phyloP scores from a whole-genome alignment of 805 yeast species.

The Debaryomyces castellii region DNA sequence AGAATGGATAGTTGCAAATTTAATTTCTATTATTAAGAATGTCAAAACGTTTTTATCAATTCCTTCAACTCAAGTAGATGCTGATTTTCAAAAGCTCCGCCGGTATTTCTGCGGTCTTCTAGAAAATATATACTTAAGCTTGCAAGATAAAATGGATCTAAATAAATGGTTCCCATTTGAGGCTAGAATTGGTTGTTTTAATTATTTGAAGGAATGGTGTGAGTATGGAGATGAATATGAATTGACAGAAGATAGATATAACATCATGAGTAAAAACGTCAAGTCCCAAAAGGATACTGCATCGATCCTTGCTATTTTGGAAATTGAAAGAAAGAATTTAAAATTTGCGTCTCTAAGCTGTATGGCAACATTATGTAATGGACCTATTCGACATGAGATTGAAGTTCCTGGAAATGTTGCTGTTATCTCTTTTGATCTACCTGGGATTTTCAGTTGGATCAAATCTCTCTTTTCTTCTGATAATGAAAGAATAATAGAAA shows the following conservation, averaged over 20 bases:
- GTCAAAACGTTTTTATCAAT: conserved; percentile 59
- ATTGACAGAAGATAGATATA: conserved; percentile 66
- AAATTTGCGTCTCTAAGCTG: conserved; percentile 75
- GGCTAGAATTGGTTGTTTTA: conserved; percentile 79
- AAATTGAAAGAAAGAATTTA: conserved; percentile 69
- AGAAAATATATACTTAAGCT: conserved; percentile 67
- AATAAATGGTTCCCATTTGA: conserved; percentile 77
- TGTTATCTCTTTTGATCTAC: conserved; percentile 67
- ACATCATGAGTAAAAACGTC: conserved; percentile 48
- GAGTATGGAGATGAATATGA: conserved; percentile 72
- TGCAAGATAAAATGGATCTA: conserved; percentile 38
- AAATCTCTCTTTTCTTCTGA: conserved; percentile 63
- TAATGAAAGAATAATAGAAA: conserved; percentile 53
- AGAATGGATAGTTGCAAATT: conserved; percentile 63
- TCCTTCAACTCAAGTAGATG: conserved; percentile 59
- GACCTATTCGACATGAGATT: conserved; percentile 57
- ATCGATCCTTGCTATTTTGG: conserved; percentile 71
- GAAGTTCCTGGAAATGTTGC: conserved; percentile 48
- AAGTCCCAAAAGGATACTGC: conserved; percentile 39
- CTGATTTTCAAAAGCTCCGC: conserved; percentile 73
- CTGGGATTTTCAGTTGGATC: conserved; percentile 76
- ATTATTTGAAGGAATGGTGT: conserved; percentile 90
- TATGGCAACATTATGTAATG: conserved; percentile 79
- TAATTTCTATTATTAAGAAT: conserved; percentile 61
- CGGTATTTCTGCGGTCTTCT: conserved; percentile 81